These are phyloP conservation scores for Pyricularia sp. DNA, from an alignment of 2,329 filamentous ascomycete species.

Conservation along the genomic window DNA sequence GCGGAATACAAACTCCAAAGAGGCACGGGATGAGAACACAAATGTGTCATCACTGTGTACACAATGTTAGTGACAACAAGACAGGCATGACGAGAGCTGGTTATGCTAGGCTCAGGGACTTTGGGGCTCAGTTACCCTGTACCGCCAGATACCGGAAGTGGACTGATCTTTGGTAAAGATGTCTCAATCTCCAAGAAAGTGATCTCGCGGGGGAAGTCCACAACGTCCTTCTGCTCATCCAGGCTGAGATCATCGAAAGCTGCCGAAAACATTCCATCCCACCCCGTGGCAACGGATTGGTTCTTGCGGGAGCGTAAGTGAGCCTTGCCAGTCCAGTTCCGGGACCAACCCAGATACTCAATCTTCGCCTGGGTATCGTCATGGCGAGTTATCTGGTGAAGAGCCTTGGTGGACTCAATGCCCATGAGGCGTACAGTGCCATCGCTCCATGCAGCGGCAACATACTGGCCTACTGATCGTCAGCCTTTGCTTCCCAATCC, in stretches of 20 bases:
- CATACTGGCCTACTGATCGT: constrained; percentile 49
- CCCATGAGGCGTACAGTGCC: constrained; percentile 68
- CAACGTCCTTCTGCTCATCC: constrained; percentile 14
- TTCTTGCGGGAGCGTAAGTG: background rate
- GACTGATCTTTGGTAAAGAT: constrained; percentile 67
- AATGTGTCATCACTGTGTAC: constrained; percentile 40
- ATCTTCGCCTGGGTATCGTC: constrained; percentile 32
- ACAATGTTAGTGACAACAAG: background rate
- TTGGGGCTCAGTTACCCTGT: constrained; percentile 40
- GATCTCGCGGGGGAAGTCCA: constrained; percentile 62
- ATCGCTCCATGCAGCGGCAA: constrained; percentile 80
- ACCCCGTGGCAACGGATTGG: background rate
- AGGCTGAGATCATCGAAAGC: background rate
- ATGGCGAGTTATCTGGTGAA: constrained; percentile 58
- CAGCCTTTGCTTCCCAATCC: background rate
- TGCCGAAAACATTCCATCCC: background rate
- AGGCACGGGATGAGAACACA: constrained; percentile 60
- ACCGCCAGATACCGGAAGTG: constrained; percentile 55
- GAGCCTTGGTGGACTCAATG: constrained; percentile 70
- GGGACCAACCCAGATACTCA: constrained; percentile 45
- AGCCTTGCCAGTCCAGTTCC: constrained; percentile 28
- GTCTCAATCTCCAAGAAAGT: constrained; percentile 68
- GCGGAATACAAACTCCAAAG: constrained; percentile 62
- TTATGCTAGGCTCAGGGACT: background rate
- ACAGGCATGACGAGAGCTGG: background rate